Conservation (phyloP, 257 asterid genomes). For the Solanum sejunctum region DNA sequence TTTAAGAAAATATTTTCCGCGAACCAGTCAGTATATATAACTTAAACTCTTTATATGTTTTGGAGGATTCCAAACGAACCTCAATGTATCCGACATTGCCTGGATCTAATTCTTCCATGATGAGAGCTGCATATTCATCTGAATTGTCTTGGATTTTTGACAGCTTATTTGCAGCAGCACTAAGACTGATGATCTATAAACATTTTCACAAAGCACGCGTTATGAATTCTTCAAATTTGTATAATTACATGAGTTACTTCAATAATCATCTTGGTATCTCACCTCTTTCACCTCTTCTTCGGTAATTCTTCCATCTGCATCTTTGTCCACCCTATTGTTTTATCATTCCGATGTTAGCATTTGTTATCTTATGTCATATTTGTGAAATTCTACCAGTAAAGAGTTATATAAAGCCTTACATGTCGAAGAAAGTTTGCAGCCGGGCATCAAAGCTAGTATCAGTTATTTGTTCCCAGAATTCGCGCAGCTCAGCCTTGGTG, state of each 20-base stretch:
- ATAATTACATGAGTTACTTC: neutral
- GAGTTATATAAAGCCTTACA: neutral
- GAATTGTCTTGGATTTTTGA: conserved; percentile 4
- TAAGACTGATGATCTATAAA: neutral
- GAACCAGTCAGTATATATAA: neutral
- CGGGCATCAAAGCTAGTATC: conserved; percentile 11
- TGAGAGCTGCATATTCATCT: conserved; percentile 12
- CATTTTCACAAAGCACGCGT: neutral
- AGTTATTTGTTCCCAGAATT: conserved; percentile 13
- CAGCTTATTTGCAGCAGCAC: conserved; percentile 5
- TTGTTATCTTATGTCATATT: neutral
- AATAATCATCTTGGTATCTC: neutral
- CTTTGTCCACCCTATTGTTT: conserved; percentile 7
- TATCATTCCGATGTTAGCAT: neutral
- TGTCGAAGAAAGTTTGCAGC: conserved; percentile 13
- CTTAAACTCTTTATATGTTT: neutral
- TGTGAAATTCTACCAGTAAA: neutral
- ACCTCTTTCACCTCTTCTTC: conserved; percentile 14
- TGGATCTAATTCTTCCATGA: conserved; percentile 11
- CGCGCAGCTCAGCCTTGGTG: neutral
- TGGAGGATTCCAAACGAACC: neutral
- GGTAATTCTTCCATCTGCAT: conserved; percentile 22
- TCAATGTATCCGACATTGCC: conserved; percentile 3
- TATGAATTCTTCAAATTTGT: neutral
- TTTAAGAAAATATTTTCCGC: neutral